These are phyloP conservation scores for Colletotrichum echinochloae DNA, from an alignment of 2,329 filamentous ascomycete species.

Conservation along the genomic window DNA sequence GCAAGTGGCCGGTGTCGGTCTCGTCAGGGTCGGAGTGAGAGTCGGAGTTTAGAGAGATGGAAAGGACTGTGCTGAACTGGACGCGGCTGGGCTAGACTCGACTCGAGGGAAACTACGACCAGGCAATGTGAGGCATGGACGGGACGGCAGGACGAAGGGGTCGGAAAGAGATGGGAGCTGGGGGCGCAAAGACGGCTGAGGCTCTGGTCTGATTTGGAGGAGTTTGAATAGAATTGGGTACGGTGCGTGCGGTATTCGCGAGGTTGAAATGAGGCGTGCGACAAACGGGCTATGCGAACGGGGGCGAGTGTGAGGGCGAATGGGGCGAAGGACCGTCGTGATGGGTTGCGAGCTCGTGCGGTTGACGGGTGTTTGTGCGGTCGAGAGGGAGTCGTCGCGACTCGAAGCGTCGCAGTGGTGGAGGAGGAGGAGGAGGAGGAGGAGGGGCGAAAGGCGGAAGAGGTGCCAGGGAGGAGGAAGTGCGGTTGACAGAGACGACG, in stretches of 20 bases:
- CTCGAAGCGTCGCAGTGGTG: slow-evolving; percentile 25
- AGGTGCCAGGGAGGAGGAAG: background rate
- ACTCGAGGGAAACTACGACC: slow-evolving; percentile 14
- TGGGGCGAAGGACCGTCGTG: slow-evolving; percentile 15
- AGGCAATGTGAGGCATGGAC: slow-evolving; percentile 24
- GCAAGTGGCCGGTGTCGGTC: slow-evolving; percentile 8
- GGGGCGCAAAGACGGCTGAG: slow-evolving; percentile 9
- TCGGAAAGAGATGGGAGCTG: background rate
- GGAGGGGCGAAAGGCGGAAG: background rate
- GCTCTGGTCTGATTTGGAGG: background rate
- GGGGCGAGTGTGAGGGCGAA: background rate
- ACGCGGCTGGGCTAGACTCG: too few species aligned
- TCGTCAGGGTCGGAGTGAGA: slow-evolving; percentile 8
- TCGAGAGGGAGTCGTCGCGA: slow-evolving; percentile 19
- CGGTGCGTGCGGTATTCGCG: background rate
- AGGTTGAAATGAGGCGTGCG: background rate
- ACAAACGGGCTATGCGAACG: background rate
- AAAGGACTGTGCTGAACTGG: slow-evolving; percentile 4
- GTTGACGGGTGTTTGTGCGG: background rate
- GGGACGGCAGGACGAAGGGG: background rate
- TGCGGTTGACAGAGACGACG: slow-evolving; percentile 6
- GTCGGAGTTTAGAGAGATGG: slow-evolving; percentile 21
- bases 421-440: background rate
- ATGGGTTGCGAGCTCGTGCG: slow-evolving; percentile 6
- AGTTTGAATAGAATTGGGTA: background rate